Percentiles rank a stretch among this genome's conserved stretches.
These are phyloP conservation scores for Lachnellula cervina DNA, from an alignment of 2,329 filamentous ascomycete species.

Conservation along the genomic window DNA sequence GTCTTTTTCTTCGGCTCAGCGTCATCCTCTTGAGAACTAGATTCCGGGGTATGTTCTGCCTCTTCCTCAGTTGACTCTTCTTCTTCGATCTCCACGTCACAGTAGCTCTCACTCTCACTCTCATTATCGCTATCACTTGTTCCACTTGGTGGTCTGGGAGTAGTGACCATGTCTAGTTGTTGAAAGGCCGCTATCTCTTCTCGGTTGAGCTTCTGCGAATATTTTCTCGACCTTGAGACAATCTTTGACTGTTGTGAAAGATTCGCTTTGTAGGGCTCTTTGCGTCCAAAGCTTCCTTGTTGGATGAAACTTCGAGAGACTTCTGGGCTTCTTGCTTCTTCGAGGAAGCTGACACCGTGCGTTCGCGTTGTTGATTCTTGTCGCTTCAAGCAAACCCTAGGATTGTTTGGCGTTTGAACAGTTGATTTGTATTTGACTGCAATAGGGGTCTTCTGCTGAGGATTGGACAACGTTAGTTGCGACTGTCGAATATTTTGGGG, in stretches of 20 bases:
- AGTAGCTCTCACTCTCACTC: constrained; percentile 3
- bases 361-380: not conserved
- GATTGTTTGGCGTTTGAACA: not conserved
- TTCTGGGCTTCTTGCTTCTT: not conserved
- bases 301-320: not conserved
- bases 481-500: not conserved
- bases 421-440: not conserved
- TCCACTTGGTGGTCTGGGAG: not conserved
- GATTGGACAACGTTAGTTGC: not conserved
- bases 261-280: not conserved
- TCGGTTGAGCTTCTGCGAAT: not conserved
- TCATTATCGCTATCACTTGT: not conserved
- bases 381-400: not conserved
- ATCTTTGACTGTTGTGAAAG: not conserved
- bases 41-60: not conserved
- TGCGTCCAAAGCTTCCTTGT: not conserved
- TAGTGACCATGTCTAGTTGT: not conserved
- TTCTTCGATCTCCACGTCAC: constrained; percentile 3
- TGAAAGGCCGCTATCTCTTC: constrained; percentile 2
- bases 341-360: not conserved
- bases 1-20: not conserved
- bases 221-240: not conserved
- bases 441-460: not conserved
- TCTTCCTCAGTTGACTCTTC: not conserved
- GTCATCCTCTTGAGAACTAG: not conserved